Percentiles rank a stretch among this genome's conserved stretches.
These are phyloP conservation scores for Fonsecaea monophora DNA, from an alignment of 2,329 filamentous ascomycete genomes.

Conservation along the genomic window DNA sequence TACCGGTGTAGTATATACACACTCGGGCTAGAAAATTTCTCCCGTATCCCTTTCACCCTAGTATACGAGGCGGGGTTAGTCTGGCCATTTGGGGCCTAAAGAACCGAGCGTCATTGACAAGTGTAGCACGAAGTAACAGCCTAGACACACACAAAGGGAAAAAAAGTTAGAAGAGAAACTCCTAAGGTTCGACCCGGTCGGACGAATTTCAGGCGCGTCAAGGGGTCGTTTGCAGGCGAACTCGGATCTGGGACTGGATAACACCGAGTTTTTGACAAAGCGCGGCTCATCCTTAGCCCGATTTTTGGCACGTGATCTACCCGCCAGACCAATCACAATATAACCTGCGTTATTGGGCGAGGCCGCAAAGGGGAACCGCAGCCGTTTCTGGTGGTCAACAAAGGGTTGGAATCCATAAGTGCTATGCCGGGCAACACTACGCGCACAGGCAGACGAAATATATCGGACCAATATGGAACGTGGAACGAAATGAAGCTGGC, in stretches of 20 bases:
- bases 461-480: not conserved
- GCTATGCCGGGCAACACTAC: not conserved
- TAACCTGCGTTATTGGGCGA: not conserved
- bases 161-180: not conserved
- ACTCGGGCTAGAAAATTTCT: not conserved
- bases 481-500: not conserved
- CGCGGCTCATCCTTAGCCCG: slow-evolving; percentile 5
- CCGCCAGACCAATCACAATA: not conserved
- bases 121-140: not conserved
- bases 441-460: not conserved
- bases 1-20: not conserved
- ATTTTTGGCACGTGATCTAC: not conserved
- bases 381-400: not conserved
- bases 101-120: not conserved
- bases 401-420: not conserved
- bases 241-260: slow-evolving; percentile 11
- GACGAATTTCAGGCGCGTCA: slow-evolving; percentile 13
- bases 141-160: not conserved
- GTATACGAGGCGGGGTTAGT: not conserved
- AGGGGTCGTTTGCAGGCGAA: slow-evolving; percentile 5
- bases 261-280: slow-evolving; percentile 9
- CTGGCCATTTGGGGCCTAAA: not conserved
- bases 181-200: not conserved
- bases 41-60: not conserved
- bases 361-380: not conserved